phyloP scores from a whole-genome alignment of 805 yeast species.

The Myxozyma neglecta region DNA sequence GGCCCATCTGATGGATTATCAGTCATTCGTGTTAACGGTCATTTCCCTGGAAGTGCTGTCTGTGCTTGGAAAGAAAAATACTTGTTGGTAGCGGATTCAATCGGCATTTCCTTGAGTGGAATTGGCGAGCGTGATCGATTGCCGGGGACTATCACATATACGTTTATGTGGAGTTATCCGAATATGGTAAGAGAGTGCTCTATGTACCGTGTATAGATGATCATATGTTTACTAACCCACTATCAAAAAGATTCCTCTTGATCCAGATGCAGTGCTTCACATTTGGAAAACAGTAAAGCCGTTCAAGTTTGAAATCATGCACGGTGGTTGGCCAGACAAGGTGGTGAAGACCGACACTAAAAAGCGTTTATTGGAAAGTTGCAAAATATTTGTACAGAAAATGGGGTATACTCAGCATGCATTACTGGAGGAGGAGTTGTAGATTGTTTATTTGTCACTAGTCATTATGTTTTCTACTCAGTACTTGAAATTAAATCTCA shows the following conservation, averaged over 20 bases:
- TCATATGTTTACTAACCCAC: not conserved
- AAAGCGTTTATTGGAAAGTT: conserved; percentile 23
- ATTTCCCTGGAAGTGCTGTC: conserved; percentile 32
- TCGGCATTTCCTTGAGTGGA: conserved; percentile 25
- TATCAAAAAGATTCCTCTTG: conserved; percentile 24
- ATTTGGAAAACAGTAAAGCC: conserved; percentile 29
- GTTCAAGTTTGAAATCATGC: conserved; percentile 19
- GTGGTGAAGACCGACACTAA: conserved; percentile 21
- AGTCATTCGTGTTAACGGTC: conserved; percentile 25
- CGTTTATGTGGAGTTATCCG: conserved; percentile 33
- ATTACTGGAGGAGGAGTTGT: conserved; percentile 6
- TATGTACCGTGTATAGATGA: not conserved
- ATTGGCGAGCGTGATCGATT: conserved; percentile 20
- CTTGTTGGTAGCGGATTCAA: conserved; percentile 31
- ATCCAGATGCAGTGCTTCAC: conserved; percentile 23
- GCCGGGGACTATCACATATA: conserved; percentile 26
- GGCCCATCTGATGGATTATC: not conserved
- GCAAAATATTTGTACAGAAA: conserved; percentile 18
- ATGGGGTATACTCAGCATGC: conserved; percentile 28
- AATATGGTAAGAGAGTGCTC: conserved; percentile 21
- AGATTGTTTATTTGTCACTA: not conserved
- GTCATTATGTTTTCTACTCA: not conserved
- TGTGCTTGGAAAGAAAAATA: conserved; percentile 20
- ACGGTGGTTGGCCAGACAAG: conserved; percentile 29
- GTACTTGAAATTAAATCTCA: not conserved